Conservation (phyloP, 176 grass and related monocot genomes). For the Avena eriantha region DNA sequence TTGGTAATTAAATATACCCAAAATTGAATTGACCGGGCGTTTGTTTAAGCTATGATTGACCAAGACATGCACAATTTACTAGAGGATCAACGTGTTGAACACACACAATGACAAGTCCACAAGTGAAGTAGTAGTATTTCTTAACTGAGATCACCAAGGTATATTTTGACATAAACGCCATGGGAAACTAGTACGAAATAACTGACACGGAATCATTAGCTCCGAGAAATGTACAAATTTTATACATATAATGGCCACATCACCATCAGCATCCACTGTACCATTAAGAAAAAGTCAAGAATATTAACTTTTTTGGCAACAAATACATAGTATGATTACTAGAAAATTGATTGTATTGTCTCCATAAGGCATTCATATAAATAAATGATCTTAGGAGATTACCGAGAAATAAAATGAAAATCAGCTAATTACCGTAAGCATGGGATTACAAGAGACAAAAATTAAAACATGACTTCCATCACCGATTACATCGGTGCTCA, state of each 20-base stretch:
- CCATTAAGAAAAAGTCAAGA: neutral
- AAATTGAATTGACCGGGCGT: neutral
- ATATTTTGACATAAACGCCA: neutral
- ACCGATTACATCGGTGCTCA: no score
- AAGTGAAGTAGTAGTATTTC: slow-evolving; percentile 15
- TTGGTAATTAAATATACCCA: neutral
- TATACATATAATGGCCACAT: neutral
- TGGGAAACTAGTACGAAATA: slow-evolving; percentile 27
- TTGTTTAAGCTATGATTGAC: neutral
- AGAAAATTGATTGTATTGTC: neutral
- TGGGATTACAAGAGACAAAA: no score
- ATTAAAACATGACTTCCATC: no score
- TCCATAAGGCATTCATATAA: neutral
- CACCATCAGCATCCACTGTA: neutral
- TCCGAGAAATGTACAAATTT: neutral
- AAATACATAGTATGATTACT: neutral
- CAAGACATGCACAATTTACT: slow-evolving; percentile 34
- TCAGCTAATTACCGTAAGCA: no score
- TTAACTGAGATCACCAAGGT: neutral
- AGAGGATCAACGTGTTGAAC: slow-evolving; percentile 28
- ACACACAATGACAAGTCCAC: slow-evolving; percentile 26
- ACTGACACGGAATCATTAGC: neutral
- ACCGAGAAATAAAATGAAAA: no score
- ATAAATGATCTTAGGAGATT: neutral
- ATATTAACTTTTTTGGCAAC: neutral